A percentile compares a stretch with the other conserved stretches of the same genome.
Evolutionary conservation across 495 filamentous ascomycete genomes (phyloP).

Genomic region (Penicillium soppii): DNA sequence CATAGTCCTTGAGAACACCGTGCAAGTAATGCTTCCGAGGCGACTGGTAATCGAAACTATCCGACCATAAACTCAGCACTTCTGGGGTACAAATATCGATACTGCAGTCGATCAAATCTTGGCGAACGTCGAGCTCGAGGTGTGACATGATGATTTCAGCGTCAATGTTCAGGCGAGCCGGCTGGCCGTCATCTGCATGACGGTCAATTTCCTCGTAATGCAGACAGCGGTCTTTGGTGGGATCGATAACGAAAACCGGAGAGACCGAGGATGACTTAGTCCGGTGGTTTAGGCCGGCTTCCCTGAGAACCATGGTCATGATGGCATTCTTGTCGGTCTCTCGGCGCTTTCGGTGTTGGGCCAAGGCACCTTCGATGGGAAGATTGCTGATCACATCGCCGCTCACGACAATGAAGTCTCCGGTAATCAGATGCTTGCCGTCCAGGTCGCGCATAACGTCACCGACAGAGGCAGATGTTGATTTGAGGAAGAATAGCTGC

Average conservation of each 20-base stretch:
- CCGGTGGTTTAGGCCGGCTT: conserved; percentile 71
- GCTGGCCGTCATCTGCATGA: conserved; percentile 38
- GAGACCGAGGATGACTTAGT: conserved; percentile 70
- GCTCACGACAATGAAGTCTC: conserved; percentile 90
- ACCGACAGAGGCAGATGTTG: conserved; percentile 82
- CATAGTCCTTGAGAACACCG: conserved; percentile 92
- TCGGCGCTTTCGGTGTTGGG: conserved; percentile 76
- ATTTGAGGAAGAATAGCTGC: conserved; percentile 79
- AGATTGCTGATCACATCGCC: conserved; percentile 94
- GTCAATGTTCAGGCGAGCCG: conserved; percentile 66
- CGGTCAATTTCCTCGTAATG: conserved; percentile 81
- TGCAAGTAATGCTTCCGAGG: conserved; percentile 86
- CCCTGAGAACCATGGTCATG: conserved; percentile 93
- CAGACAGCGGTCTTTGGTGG: conserved; percentile 74
- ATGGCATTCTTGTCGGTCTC: conserved; percentile 89
- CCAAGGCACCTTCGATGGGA: conserved; percentile 74
- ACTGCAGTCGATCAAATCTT: conserved; percentile 89
- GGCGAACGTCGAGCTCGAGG: conserved; percentile 72
- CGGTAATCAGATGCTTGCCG: conserved; percentile 76
- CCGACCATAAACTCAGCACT: conserved; percentile 90
- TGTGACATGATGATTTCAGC: conserved; percentile 64
- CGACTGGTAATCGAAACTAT: conserved; percentile 94
- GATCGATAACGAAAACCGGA: conserved; percentile 85
- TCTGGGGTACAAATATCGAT: conserved; percentile 98
- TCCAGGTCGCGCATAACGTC: conserved; percentile 96